Base-by-base conservation (phyloP, 345 rosid species). In the Firmiana major region DNA sequence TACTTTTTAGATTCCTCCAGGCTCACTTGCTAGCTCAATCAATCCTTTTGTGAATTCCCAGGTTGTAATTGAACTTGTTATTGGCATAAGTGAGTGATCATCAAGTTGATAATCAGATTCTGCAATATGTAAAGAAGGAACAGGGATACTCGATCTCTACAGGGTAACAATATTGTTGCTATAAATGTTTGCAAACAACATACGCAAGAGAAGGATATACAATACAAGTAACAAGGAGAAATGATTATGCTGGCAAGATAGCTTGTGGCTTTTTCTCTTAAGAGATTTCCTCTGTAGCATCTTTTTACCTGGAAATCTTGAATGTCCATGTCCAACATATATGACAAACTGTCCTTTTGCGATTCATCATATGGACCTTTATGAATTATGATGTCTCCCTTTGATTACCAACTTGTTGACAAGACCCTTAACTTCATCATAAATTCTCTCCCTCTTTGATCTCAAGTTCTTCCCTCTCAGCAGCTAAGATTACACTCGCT, bases 271-370 rank as follows among this genome's bases (percentile, higher is more conserved):
- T 57, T 43, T 69, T 69, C 57, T 24, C n/a, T 43, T 40, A 6
- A 21, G n/a, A 68, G 36, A 65, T 45, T 46, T 36, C 45, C 38
- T 17, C 6, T 63, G 12, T 31, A 28, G 24, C 55, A 22, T 68
- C 11, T 68, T 45, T 22, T 46, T 12, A 21, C 24, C 48, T 1
- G 9, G 43, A 54, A 62, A 57, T 55, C 36, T 73, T 77, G 31
- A 48, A 63, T 59, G 71, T 62, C 24, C 4, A 60, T 63, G 66
- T 43, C 31, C 9, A 26, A 58, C 45, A 31, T 55, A 73, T 6
- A 12, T 73, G 74, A 65, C 82, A 49, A 75, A 72, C 70, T 78
- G 74, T 73, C 81, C 59, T 59, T 62, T 64, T 60, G 63, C 10
- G 49, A 31, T 5, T 34, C 45, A 38, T 53, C 54, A 22, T 26